A percentile compares a stretch with the other conserved stretches of the same genome.
Evolutionary conservation across 2,329 filamentous ascomycete species (phyloP).

Genomic region (Shiraia bambusicola): DNA sequence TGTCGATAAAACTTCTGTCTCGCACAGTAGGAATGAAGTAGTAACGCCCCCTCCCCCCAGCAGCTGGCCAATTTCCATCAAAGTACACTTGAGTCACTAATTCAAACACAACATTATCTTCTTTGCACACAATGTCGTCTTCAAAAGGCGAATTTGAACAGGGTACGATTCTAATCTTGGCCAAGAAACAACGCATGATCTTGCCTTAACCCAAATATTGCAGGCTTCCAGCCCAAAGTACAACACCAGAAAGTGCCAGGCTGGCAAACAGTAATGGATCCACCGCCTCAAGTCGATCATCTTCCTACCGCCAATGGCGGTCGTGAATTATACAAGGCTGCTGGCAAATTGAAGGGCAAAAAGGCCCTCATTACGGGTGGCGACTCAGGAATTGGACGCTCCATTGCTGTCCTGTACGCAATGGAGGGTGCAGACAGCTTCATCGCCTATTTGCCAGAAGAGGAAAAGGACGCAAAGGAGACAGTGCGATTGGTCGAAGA

Average conservation of each 20-base stretch:
- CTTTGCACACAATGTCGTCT: conserved; percentile 45
- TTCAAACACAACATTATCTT: background rate
- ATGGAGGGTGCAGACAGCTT: conserved; percentile 76
- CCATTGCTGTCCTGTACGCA: conserved; percentile 74
- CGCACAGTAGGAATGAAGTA: conserved; percentile 1
- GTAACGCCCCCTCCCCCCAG: background rate
- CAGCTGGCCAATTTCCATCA: background rate
- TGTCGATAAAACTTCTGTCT: conserved; percentile 14
- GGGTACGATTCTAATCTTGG: conserved; percentile 17
- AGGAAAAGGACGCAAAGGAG: conserved; percentile 73
- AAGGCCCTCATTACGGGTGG: conserved; percentile 80
- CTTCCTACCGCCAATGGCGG: conserved; percentile 69
- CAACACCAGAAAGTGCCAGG: conserved; percentile 56
- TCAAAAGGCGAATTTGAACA: conserved; percentile 42
- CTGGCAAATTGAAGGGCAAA: conserved; percentile 73
- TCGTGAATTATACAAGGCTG: conserved; percentile 70
- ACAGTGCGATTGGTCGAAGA: conserved; percentile 71
- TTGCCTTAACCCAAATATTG: conserved; percentile 2
- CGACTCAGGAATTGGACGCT: conserved; percentile 76
- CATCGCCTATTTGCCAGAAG: conserved; percentile 73
- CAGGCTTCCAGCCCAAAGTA: conserved; percentile 53
- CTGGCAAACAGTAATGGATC: conserved; percentile 57
- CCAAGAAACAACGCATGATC: background rate
- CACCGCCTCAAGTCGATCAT: conserved; percentile 62
- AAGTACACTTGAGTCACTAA: background rate